These are phyloP conservation scores for Penicillium sp. DNA, from an alignment of 2,329 filamentous ascomycete genomes.

Conservation along the genomic window DNA sequence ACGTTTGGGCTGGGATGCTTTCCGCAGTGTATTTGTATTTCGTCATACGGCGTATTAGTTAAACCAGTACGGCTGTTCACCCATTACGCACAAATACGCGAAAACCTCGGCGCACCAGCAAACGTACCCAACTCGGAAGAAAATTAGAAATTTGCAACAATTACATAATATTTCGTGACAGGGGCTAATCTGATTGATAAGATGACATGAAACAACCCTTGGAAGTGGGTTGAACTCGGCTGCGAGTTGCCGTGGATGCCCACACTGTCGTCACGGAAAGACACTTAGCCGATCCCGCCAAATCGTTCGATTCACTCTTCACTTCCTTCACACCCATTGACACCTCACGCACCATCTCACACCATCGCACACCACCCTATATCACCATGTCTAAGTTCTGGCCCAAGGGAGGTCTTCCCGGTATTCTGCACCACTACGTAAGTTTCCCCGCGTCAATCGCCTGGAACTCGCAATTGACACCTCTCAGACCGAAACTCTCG, in stretches of 20 bases:
- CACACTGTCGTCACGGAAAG: conserved; percentile 2
- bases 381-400: conserved; percentile 41
- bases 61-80: background rate
- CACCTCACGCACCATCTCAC: background rate
- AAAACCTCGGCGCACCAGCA: background rate
- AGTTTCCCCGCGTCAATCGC: conserved; percentile 7
- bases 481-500: conserved; percentile 35
- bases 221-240: background rate
- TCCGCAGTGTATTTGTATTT: background rate
- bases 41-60: background rate
- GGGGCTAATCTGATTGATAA: conserved; percentile 14
- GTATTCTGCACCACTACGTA: conserved; percentile 42
- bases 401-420: conserved; percentile 38
- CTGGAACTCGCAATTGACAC: conserved; percentile 12
- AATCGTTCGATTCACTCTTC: conserved; percentile 7
- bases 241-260: conserved; percentile 1
- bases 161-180: conserved; percentile 10
- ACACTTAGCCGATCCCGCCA: conserved; percentile 17
- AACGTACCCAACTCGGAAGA: too few species aligned
- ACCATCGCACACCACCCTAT: conserved; percentile 23
- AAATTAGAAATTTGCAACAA: background rate
- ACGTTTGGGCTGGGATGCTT: too few species aligned
- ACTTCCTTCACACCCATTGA: background rate
- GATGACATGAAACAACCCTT: conserved; percentile 2
- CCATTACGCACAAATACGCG: background rate